Evolutionary conservation across 139 green algal species (phyloP).

Genomic region (Asterochloris sp.): DNA sequence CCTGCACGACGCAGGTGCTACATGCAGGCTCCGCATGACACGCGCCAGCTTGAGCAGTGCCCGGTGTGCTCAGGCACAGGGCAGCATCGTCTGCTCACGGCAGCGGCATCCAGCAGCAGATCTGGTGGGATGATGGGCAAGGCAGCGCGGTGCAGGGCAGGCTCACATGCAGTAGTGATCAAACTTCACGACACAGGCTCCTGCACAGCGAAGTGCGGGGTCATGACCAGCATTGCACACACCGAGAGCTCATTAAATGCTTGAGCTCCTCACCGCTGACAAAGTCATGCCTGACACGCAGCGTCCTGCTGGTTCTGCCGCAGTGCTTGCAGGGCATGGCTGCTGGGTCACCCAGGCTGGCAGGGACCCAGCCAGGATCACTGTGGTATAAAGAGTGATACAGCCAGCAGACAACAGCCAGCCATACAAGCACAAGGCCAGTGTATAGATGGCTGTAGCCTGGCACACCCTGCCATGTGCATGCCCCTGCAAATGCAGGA

Average conservation of each 20-base stretch:
- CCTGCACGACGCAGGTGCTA: no score
- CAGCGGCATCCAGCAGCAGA: no score
- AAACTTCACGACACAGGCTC: conserved; percentile 9
- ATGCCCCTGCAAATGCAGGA: no score
- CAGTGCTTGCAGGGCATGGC: conserved; percentile 3
- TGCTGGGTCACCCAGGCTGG: neutral
- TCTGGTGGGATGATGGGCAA: no score
- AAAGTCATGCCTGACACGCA: conserved; percentile 14
- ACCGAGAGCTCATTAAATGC: neutral
- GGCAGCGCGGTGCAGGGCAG: no score
- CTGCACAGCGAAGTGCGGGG: neutral
- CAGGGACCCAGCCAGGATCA: neutral
- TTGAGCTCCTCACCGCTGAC: neutral
- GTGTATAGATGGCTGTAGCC: neutral
- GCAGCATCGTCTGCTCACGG: no score
- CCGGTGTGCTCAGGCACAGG: no score
- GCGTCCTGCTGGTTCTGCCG: neutral
- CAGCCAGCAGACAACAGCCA: neutral
- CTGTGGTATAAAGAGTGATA: conserved; percentile 6
- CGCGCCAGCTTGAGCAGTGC: no score
- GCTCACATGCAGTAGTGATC: conserved; percentile 9
- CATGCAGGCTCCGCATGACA: no score
- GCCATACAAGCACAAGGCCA: neutral
- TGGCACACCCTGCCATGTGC: no score
- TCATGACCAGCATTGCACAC: neutral